These are phyloP conservation scores for Suhomyces panamericanus DNA, from an alignment of 1,139 yeast genomes.

Conservation along the genomic window DNA sequence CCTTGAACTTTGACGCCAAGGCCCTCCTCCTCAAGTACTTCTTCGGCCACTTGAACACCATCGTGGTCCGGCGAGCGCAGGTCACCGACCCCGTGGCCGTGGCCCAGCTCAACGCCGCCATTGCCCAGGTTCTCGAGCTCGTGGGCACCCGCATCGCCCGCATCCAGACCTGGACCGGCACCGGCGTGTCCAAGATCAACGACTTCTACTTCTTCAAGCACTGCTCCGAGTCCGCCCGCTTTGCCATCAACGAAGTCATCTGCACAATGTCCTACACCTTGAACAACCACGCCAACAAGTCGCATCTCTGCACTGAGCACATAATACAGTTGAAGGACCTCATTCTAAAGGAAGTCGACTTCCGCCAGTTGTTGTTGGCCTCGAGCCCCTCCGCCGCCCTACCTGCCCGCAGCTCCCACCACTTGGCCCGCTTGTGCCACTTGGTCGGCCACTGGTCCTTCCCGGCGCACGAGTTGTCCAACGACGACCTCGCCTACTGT, in stretches of 20 bases:
- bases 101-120: conserved; percentile 26
- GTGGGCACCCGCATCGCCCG: conserved; percentile 46
- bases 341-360: conserved; percentile 42
- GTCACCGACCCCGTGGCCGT: conserved; percentile 20
- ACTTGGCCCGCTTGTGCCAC: conserved; percentile 27
- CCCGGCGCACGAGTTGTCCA: conserved; percentile 66
- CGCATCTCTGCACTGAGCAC: conserved; percentile 23
- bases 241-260: conserved; percentile 19
- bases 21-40: conserved; percentile 36
- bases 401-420: conserved; percentile 21
- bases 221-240: conserved; percentile 6
- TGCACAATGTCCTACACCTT: conserved; percentile 39
- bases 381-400: no score
- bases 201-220: conserved; percentile 21
- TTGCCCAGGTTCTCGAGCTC: conserved; percentile 28
- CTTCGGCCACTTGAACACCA: conserved; percentile 45
- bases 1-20: conserved; percentile 26
- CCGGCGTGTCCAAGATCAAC: conserved; percentile 32
- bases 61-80: conserved; percentile 28
- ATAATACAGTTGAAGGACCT: conserved; percentile 28
- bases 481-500: conserved; percentile 67
- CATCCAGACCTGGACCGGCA: conserved; percentile 60
- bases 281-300: conserved; percentile 25
- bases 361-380: conserved; percentile 27
- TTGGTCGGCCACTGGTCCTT: conserved; percentile 56